Evolutionary conservation across 2,329 filamentous ascomycete genomes (phyloP).

Genomic region (Cucurbitaria berberidis): DNA sequence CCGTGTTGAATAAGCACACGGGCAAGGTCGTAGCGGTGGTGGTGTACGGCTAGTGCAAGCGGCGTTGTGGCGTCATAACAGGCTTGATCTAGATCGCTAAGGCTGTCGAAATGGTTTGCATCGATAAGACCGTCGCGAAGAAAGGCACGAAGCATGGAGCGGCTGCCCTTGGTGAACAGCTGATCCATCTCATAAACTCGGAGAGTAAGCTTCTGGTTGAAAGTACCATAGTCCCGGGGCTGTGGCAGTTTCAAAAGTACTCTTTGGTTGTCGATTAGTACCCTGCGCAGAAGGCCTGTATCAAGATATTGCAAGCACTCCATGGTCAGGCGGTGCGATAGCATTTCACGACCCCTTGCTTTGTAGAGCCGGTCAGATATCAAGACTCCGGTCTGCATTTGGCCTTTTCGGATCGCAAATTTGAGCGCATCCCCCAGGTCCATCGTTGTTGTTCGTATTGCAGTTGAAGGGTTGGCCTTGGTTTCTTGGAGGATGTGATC

Average conservation of each 20-base stretch:
- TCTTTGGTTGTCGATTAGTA: background rate
- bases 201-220: too few relatives aligned
- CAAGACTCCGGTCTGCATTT: background rate
- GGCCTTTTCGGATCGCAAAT: background rate
- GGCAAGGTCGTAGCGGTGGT: constrained; percentile 2
- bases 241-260: too few relatives aligned
- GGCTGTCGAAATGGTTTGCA: background rate
- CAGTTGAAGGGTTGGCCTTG: too few relatives aligned
- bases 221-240: too few relatives aligned
- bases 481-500: too few relatives aligned
- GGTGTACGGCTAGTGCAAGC: background rate
- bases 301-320: background rate
- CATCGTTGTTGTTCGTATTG: too few relatives aligned
- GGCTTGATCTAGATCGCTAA: too few relatives aligned
- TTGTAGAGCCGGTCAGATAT: background rate
- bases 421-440: background rate
- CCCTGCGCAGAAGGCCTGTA: background rate
- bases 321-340: background rate
- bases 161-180: background rate
- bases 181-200: background rate
- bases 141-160: background rate
- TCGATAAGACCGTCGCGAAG: background rate
- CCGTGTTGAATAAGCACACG: background rate
- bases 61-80: background rate
- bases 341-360: too few relatives aligned